Percentiles rank a stretch among this genome's conserved stretches.
These are phyloP conservation scores for Lecanicillium sp. DNA, from an alignment of 2,329 filamentous ascomycete species.

Conservation along the genomic window DNA sequence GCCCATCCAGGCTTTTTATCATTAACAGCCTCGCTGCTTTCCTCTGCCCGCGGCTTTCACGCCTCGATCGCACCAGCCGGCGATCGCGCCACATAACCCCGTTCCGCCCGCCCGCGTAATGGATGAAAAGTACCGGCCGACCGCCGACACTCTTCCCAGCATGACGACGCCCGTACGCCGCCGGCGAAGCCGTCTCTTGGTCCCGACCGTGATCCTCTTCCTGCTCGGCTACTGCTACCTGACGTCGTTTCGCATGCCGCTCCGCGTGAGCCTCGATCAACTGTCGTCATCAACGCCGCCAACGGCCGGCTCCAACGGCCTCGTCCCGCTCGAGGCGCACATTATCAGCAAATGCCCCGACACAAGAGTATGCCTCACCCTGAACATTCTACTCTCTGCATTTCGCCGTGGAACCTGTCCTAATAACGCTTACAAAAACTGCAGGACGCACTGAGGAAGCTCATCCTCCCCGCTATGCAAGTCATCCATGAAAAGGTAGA, in stretches of 20 bases:
- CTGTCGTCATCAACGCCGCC: conserved; percentile 1
- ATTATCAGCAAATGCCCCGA: conserved; percentile 98
- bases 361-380: conserved; percentile 51
- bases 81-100: no score
- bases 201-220: conserved; percentile 16
- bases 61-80: no score
- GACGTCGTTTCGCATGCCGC: conserved; percentile 5
- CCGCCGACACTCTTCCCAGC: conserved; percentile 13
- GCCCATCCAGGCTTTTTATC: no score
- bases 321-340: conserved; percentile 81
- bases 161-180: conserved; percentile 8
- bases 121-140: conserved; percentile 23
- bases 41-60: no score
- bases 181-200: conserved; percentile 17
- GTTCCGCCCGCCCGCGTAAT: conserved; percentile 12
- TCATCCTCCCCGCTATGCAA: conserved; percentile 84
- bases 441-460: conserved; percentile 66
- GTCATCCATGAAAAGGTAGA: conserved; percentile 75
- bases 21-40: no score
- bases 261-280: conserved; percentile 3
- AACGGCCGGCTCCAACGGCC: conserved; percentile 12
- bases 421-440: background rate
- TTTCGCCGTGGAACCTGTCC: conserved; percentile 1
- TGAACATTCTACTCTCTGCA: no score
- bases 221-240: conserved; percentile 13